phyloP scores from a whole-genome alignment of 2,329 filamentous ascomycete species.

The Leptographium lundbergii region DNA sequence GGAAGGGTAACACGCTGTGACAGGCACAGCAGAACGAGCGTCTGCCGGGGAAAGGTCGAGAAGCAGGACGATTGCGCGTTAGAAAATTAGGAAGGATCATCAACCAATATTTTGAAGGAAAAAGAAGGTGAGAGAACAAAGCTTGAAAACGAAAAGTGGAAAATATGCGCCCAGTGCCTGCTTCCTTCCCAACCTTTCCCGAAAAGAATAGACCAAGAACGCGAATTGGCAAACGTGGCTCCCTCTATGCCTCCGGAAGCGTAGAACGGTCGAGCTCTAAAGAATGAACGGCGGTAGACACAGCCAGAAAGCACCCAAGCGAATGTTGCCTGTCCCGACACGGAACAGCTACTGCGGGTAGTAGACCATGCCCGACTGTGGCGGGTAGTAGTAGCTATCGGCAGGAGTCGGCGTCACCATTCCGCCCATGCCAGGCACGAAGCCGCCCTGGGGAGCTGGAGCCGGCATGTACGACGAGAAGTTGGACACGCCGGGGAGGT shows the following conservation, averaged over 20 bases:
- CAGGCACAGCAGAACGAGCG: background rate
- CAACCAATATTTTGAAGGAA: background rate
- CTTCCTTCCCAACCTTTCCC: background rate
- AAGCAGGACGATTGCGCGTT: background rate
- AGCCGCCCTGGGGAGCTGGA: constrained; percentile 28
- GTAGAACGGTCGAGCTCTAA: background rate
- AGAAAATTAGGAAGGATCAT: background rate
- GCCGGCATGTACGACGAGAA: constrained; percentile 34
- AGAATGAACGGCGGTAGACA: background rate
- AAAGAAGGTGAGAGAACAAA: background rate
- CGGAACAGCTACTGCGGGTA: constrained; percentile 34
- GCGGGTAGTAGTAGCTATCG: constrained; percentile 59
- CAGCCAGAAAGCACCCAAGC: background rate
- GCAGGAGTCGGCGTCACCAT: constrained; percentile 59
- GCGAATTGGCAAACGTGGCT: constrained; percentile 9
- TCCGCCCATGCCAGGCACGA: constrained; percentile 39
- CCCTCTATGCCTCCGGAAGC: background rate
- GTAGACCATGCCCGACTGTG: constrained; percentile 44
- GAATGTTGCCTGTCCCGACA: background rate
- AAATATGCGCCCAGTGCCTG: background rate
- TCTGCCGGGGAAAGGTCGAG: background rate
- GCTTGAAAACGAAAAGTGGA: background rate
- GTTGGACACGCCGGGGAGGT: constrained; percentile 42
- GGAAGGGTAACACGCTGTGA: background rate
- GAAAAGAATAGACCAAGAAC: background rate